phyloP scores from a whole-genome alignment of 2,329 filamentous ascomycete species.

The Fusarium albidum region DNA sequence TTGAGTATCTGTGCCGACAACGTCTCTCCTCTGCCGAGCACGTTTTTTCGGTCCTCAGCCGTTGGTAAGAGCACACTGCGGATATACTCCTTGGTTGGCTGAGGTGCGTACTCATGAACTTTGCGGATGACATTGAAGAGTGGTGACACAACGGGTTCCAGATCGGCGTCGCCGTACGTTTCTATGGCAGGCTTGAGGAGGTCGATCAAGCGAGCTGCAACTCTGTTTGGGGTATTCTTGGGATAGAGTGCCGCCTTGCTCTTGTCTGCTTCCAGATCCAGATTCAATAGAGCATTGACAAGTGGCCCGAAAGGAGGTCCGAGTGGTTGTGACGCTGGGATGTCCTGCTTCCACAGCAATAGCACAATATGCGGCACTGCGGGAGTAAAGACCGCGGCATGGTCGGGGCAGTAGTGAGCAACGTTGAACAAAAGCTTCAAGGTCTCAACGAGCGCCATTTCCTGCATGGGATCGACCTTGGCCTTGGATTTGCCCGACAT shows the following conservation, averaged over 20 bases:
- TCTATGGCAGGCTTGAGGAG: conserved; percentile 74
- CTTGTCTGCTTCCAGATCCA: conserved; percentile 70
- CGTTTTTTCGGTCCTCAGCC: conserved; percentile 76
- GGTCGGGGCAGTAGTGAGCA: conserved; percentile 74
- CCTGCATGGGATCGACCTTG: conserved; percentile 67
- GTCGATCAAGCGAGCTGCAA: conserved; percentile 71
- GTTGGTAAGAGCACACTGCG: conserved; percentile 76
- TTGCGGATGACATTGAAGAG: conserved; percentile 77
- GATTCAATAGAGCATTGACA: conserved; percentile 82
- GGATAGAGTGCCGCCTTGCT: conserved; percentile 71
- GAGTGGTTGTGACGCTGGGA: conserved; percentile 71
- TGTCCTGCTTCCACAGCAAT: conserved; percentile 68
- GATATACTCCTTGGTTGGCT: conserved; percentile 67
- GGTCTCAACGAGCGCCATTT: conserved; percentile 83
- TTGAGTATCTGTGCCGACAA: conserved; percentile 80
- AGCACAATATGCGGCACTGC: conserved; percentile 75
- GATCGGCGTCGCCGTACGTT: conserved; percentile 70
- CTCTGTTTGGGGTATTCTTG: conserved; percentile 62
- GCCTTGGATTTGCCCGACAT: conserved; percentile 43
- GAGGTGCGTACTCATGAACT: conserved; percentile 74
- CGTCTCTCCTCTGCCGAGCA: conserved; percentile 78
- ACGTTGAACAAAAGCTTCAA: conserved; percentile 91
- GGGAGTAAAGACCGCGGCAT: conserved; percentile 68
- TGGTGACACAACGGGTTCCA: conserved; percentile 76
- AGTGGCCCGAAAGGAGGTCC: conserved; percentile 76